Conservation (phyloP, 2,329 filamentous ascomycete genomes). For the Parastagonospora nodorum region DNA sequence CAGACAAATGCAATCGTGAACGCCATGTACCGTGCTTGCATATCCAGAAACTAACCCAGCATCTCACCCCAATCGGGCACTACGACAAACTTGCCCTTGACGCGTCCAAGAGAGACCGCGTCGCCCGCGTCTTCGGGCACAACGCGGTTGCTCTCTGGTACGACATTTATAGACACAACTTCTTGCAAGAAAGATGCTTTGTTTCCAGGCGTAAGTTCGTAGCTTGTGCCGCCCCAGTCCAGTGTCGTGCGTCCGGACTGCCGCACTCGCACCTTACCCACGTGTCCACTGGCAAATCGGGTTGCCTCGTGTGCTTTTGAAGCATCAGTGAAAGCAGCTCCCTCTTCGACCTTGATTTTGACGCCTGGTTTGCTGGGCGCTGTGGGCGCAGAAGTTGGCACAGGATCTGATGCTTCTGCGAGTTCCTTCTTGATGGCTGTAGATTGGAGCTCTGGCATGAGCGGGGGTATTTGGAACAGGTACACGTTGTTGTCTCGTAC, state of each 20-base stretch:
- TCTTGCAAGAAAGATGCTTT: constrained; percentile 65
- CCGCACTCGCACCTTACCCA: constrained; percentile 67
- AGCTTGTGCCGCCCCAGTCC: constrained; percentile 66
- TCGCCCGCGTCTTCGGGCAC: constrained; percentile 46
- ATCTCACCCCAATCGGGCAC: constrained; percentile 65
- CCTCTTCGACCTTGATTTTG: constrained; percentile 41
- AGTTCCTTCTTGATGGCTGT: constrained; percentile 43
- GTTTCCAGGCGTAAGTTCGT: constrained; percentile 62
- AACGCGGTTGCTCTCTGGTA: constrained; percentile 42
- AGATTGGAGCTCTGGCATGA: constrained; percentile 61
- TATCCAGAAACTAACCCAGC: constrained; percentile 32
- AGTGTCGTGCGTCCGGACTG: constrained; percentile 65
- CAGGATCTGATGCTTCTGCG: constrained; percentile 9
- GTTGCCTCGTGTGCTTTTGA: constrained; percentile 21
- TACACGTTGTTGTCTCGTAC: constrained; percentile 61
- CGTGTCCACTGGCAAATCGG: constrained; percentile 58
- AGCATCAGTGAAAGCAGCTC: constrained; percentile 20
- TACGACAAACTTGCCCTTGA: constrained; percentile 69
- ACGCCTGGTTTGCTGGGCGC: constrained; percentile 20
- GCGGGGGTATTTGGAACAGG: constrained; percentile 67
- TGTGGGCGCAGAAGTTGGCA: constrained; percentile 14
- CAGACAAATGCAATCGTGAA: background rate
- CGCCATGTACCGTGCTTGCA: background rate
- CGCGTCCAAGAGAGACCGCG: constrained; percentile 63
- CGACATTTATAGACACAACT: constrained; percentile 50